Conservation (phyloP, 2,329 filamentous ascomycete species). For the Ophiostoma triangulosporum region DNA sequence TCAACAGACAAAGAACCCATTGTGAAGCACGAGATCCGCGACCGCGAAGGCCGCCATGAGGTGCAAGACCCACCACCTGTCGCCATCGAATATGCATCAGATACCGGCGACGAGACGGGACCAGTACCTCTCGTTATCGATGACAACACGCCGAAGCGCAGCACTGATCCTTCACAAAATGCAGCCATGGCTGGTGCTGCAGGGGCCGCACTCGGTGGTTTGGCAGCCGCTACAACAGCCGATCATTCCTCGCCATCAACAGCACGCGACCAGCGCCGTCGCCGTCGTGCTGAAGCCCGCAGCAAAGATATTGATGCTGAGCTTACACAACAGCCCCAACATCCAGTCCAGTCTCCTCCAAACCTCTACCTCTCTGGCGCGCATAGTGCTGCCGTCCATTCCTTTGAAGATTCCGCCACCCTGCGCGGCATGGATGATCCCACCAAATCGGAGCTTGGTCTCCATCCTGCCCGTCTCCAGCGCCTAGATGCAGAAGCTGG, state of each 20-base stretch:
- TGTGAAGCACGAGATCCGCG: conserved; percentile 32
- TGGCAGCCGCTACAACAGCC: conserved; percentile 23
- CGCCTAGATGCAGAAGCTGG: conserved; percentile 29
- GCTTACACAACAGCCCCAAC: conserved; percentile 32
- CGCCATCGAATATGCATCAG: conserved; percentile 24
- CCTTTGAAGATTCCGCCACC: conserved; percentile 3
- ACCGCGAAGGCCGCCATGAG: conserved; percentile 42
- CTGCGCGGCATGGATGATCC: not conserved
- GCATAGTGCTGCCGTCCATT: conserved; percentile 7
- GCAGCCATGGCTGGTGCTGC: conserved; percentile 31
- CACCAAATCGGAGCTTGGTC: not conserved
- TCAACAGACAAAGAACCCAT: conserved; percentile 4
- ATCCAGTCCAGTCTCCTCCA: conserved; percentile 23
- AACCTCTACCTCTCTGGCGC: conserved; percentile 9
- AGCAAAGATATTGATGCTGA: conserved; percentile 36
- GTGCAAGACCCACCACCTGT: conserved; percentile 32
- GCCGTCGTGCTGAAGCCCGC: conserved; percentile 38
- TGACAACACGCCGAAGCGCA: conserved; percentile 33
- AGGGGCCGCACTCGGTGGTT: conserved; percentile 28
- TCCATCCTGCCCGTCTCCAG: conserved; percentile 33
- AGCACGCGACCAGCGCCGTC: conserved; percentile 38
- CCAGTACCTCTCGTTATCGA: conserved; percentile 18
- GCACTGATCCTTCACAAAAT: conserved; percentile 29
- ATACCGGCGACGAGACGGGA: conserved; percentile 20
- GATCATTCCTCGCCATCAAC: conserved; percentile 28